Percentiles rank a stretch among this genome's conserved stretches.
Evolutionary conservation across 345 rosid genomes (phyloP).

Genomic region (Litchi chinensis): DNA sequence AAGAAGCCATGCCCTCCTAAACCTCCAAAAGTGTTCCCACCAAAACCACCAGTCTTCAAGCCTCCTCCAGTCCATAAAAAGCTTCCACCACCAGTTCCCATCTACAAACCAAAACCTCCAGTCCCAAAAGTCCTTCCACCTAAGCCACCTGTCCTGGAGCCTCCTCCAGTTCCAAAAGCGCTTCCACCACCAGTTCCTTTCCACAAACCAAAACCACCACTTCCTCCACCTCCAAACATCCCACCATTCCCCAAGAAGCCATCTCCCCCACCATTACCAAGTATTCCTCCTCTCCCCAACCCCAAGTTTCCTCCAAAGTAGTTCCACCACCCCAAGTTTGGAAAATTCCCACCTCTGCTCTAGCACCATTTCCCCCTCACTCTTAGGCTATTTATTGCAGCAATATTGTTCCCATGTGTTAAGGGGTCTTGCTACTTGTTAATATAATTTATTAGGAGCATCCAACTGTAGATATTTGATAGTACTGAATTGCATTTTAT

Average conservation of each 20-base stretch:
- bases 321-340: conserved; percentile 49
- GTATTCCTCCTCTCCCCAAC: conserved; percentile 25
- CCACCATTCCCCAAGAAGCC: conserved; percentile 47
- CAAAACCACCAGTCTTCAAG: conserved; percentile 20
- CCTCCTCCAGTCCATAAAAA: background rate
- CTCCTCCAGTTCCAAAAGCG: conserved; percentile 34
- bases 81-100: conserved; percentile 24
- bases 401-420: background rate
- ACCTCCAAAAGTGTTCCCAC: background rate
- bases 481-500: too few relatives aligned
- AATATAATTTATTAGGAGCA: too few relatives aligned
- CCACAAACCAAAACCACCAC: conserved; percentile 1
- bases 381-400: too few relatives aligned
- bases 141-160: too few relatives aligned
- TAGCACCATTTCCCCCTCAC: conserved; percentile 30
- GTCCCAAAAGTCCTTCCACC: background rate
- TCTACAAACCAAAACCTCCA: background rate
- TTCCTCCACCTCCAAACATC: conserved; percentile 31
- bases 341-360: conserved; percentile 51
- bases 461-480: background rate
- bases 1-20: too few relatives aligned
- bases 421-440: background rate
- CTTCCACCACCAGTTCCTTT: conserved; percentile 34
- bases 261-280: conserved; percentile 13
- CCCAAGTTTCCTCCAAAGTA: conserved; percentile 50